Base-by-base conservation (phyloP, 1,139 yeast genomes). In the Yamadazyma aaseri region DNA sequence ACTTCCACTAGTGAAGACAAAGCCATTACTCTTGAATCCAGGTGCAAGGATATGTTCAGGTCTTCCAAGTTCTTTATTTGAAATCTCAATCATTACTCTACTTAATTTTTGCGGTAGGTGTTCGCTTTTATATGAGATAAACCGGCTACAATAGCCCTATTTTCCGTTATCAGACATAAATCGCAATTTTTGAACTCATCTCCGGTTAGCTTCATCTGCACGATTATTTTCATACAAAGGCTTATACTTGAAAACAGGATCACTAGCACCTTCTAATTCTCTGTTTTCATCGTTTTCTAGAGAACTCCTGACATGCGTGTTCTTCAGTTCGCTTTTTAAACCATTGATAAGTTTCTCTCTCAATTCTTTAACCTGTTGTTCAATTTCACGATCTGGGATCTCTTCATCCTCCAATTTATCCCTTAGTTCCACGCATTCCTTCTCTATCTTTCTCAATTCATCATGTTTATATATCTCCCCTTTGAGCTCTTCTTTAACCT, bases 401-500 rank as follows among this genome's bases (percentile, higher is more conserved):
- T 61, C 72, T 20, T 61, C 60, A 11, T 78, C 84, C 46, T 81
- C 87, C 15, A 82, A 58, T 33, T 59, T 36, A 21, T 75, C 85
- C 18, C 79, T 58, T 26, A 78, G 60, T 39, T 78, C 80, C 63
- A 70, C 59, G 35, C 86, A 78, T 43, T 62, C 56, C 4, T 76
- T 65, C 38, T 79, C 86, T 2, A 81, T 58, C 16, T 51, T 47
- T 30, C 89, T 58, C 40, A 67, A 67, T 15, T 44, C 36, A 21
- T 75, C 71, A 47, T 81, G 87, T 4, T 56, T 63, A 5, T 46
- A 28, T 12, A 80, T 58, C 3, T 62, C 71, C 5, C 27, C 32
- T 7, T 51, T 47, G 9, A 18, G 10, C 10, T 10, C 9, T 7
- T 18, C 21, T 18, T 18, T 18, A 7, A 18, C 7, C 21, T 7